Percentiles rank a stretch among this genome's conserved stretches.
Evolutionary conservation across 2,329 filamentous ascomycete species (phyloP).

Genomic region (Aspergillus ochraceus): DNA sequence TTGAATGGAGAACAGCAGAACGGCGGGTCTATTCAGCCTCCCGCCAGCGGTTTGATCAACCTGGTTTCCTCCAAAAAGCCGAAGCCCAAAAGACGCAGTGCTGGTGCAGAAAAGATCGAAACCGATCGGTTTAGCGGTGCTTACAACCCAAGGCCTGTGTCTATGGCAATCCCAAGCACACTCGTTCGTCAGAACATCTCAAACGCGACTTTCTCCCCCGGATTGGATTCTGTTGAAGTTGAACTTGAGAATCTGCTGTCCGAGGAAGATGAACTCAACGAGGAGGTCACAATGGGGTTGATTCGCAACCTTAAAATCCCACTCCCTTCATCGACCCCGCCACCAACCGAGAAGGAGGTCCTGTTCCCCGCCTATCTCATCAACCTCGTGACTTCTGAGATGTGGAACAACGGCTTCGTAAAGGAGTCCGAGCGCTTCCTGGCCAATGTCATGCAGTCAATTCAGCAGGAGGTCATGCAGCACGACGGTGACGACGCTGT

Average conservation of each 20-base stretch:
- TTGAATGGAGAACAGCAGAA: conserved; percentile 62
- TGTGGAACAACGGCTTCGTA: conserved; percentile 99
- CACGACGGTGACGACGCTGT: conserved; percentile 96
- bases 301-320: conserved; percentile 98
- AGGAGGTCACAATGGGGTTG: conserved; percentile 93
- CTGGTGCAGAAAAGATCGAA: conserved; percentile 80
- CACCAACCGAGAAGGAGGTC: conserved; percentile 96
- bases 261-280: conserved; percentile 93
- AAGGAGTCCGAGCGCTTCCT: conserved; percentile 99
- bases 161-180: conserved; percentile 74
- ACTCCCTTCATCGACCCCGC: conserved; percentile 77
- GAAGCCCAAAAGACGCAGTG: conserved; percentile 77
- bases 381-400: conserved; percentile 97
- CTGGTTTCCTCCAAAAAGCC: conserved; percentile 96
- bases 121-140: conserved; percentile 86
- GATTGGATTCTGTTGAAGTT: conserved; percentile 86
- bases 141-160: conserved; percentile 93
- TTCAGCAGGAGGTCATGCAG: conserved; percentile 99
- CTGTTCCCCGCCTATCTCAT: conserved; percentile 98
- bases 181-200: conserved; percentile 69
- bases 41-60: conserved; percentile 83
- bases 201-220: conserved; percentile 74
- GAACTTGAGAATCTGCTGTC: conserved; percentile 92
- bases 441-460: conserved; percentile 99
- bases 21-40: conserved; percentile 57